A percentile compares a stretch with the other conserved stretches of the same genome.
phyloP scores from a whole-genome alignment of 768 basidiomycete genomes.

The Krasilnikovozyma curviuscula region DNA sequence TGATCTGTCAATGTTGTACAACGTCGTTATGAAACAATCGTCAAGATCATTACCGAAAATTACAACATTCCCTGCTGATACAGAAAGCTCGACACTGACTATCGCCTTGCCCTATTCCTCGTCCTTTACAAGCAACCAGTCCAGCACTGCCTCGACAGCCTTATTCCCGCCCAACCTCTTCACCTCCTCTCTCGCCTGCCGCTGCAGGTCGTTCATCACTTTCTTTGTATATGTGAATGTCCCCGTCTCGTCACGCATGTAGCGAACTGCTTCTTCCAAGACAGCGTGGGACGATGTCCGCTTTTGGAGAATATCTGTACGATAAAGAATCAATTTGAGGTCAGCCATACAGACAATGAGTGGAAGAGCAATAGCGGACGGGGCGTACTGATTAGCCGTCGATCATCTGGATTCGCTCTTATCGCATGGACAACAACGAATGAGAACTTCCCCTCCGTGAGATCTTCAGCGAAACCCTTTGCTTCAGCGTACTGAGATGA shows the following conservation, averaged over 20 bases:
- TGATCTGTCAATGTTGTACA: too few relatives aligned
- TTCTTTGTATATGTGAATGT: constrained; percentile 72
- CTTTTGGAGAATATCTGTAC: constrained; percentile 72
- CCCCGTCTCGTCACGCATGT: constrained; percentile 52
- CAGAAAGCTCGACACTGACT: too few relatives aligned
- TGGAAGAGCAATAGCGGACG: neutral
- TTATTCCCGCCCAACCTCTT: too few relatives aligned
- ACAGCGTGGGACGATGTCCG: constrained; percentile 60
- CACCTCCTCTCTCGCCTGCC: too few relatives aligned
- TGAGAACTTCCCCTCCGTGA: constrained; percentile 93
- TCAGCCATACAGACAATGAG: neutral
- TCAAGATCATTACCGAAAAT: too few relatives aligned
- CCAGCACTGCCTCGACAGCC: too few relatives aligned
- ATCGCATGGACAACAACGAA: constrained; percentile 88
- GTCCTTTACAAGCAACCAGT: too few relatives aligned
- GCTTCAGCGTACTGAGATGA: constrained; percentile 48
- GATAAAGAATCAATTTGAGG: neutral
- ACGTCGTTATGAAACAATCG: too few relatives aligned
- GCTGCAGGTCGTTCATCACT: constrained; percentile 49
- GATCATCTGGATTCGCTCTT: constrained; percentile 52
- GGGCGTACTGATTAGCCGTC: constrained; percentile 60
- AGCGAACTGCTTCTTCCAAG: constrained; percentile 59
- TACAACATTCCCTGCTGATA: too few relatives aligned
- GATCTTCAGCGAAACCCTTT: constrained; percentile 65
- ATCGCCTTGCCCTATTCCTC: too few relatives aligned